Base-by-base conservation (phyloP, 2,329 filamentous ascomycete species). In the Alternaria burnsii region DNA sequence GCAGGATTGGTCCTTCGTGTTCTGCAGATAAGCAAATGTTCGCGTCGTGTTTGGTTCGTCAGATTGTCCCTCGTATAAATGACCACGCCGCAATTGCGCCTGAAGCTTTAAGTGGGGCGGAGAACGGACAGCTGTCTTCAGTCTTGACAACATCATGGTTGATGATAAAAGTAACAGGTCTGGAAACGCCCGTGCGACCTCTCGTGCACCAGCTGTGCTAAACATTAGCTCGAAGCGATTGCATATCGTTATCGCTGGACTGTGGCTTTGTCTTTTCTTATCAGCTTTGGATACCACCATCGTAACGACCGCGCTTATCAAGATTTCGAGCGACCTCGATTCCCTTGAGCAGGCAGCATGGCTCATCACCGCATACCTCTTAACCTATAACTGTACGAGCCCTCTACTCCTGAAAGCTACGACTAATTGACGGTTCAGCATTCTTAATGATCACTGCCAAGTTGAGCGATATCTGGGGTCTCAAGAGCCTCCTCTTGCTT, bases 371-470 rank as follows among this genome's bases (percentile, higher is more conserved):
- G 43, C 43, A 24, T 47, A 20, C 32, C 43, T 47, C 20, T 24
- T 47, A 0, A 47, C 43, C 1, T 47, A 47, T 20, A 47, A 47
- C 0, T 47, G 26, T 47, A 14, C 20, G 43, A 47, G n/a, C 30
- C 24, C 16, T 44, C 26, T 14, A 10, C 24, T 30, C n/a, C 26
- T n/a, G 24, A 32, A 32, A 32, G 11, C 11, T 32, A 10, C 11
- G n/a, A 26, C 28, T 24, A 28, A 30, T n/a, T 46, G 18, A 32
- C 11, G 26, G 1, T 1, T 2, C 4, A 74, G 72, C 72, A 4
- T 76, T 76, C 30, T 47, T 78, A n/a, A 71, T 77, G 66, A 72
- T 78, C n/a, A 66, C 65, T 7, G 70, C 75, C 5, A 78, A 75
- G 43, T 52, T 76, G 30, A 75, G 72, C 55, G 75, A 77, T 58